Percentiles rank a stretch among this genome's conserved stretches.
phyloP scores from a whole-genome alignment of 495 filamentous ascomycete genomes.

The Corynascus novoguineensis region DNA sequence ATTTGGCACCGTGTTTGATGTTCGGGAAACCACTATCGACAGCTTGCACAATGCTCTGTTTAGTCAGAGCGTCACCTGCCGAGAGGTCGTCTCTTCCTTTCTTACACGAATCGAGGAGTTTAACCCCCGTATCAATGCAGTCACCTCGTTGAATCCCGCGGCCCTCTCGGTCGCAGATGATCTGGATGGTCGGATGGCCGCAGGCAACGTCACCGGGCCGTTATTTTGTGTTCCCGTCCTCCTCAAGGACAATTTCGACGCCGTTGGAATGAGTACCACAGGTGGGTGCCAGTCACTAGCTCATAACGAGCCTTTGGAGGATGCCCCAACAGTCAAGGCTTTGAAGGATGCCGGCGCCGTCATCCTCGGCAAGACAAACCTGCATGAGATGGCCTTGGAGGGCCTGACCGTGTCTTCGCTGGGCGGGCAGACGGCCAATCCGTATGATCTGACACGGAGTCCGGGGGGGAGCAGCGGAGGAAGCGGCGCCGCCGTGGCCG shows the following conservation, averaged over 20 bases:
- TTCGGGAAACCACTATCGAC: slow-evolving; percentile 52
- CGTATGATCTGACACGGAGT: slow-evolving; percentile 56
- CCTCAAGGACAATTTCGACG: slow-evolving; percentile 61
- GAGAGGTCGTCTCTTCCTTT: slow-evolving; percentile 49
- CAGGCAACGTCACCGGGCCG: slow-evolving; percentile 41
- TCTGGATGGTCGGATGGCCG: slow-evolving; percentile 40
- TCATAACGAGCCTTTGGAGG: slow-evolving; percentile 36
- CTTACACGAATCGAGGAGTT: slow-evolving; percentile 50
- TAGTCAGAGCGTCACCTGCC: slow-evolving; percentile 45
- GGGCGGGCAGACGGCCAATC: slow-evolving; percentile 58
- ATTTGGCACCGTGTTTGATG: slow-evolving; percentile 36
- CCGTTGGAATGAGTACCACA: slow-evolving; percentile 49
- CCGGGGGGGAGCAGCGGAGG: slow-evolving; percentile 62
- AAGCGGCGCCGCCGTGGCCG: slow-evolving; percentile 55
- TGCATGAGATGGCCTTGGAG: slow-evolving; percentile 61
- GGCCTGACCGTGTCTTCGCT: slow-evolving; percentile 55
- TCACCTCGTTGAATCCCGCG: slow-evolving; percentile 50
- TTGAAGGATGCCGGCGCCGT: slow-evolving; percentile 54
- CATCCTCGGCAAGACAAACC: slow-evolving; percentile 61
- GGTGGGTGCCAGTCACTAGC: slow-evolving; percentile 47
- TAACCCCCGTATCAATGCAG: slow-evolving; percentile 52
- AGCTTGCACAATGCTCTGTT: slow-evolving; percentile 49
- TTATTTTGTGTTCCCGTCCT: slow-evolving; percentile 56
- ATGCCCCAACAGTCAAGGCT: slow-evolving; percentile 48
- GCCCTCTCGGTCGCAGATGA: slow-evolving; percentile 45